A percentile compares a stretch with the other conserved stretches of the same genome.
Evolutionary conservation across 257 asterid genomes (phyloP).

Genomic region (Capsicum baccatum): DNA sequence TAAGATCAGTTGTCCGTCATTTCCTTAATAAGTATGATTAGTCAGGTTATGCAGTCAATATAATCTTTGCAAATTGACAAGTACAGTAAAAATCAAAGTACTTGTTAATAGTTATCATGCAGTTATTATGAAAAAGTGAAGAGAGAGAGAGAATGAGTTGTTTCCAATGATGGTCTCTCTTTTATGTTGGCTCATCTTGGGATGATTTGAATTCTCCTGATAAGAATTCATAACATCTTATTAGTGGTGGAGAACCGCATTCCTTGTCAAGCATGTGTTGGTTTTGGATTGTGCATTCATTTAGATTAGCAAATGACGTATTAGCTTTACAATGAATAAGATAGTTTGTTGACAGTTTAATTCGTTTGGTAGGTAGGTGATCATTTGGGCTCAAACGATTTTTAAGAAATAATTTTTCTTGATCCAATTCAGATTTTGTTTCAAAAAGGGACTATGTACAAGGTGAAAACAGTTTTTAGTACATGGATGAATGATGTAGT

Average conservation of each 20-base stretch:
- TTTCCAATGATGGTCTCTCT: not conserved
- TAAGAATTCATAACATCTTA: not conserved
- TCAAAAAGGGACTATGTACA: no score
- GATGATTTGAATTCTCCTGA: not conserved
- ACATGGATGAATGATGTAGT: not conserved
- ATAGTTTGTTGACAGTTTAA: no score
- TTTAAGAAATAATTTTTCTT: no score
- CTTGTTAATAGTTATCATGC: not conserved
- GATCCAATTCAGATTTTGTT: no score
- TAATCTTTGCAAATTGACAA: not conserved
- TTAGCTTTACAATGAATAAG: not conserved
- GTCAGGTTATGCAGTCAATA: conserved; percentile 5
- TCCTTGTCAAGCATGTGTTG: not conserved
- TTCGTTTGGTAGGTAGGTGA: not conserved
- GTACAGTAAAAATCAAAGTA: not conserved
- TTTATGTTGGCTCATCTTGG: not conserved
- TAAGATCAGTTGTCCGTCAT: conserved; percentile 25
- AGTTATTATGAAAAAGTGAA: not conserved
- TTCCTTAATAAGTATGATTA: conserved; percentile 33
- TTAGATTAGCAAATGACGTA: not conserved
- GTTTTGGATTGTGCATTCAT: not conserved
- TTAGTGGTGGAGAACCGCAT: not conserved
- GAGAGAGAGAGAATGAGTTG: not conserved
- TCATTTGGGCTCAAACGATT: not conserved
- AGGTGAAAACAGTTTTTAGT: no score